Base-by-base conservation (phyloP, 805 yeast genomes). In the Wickerhamiella spandovensis region DNA sequence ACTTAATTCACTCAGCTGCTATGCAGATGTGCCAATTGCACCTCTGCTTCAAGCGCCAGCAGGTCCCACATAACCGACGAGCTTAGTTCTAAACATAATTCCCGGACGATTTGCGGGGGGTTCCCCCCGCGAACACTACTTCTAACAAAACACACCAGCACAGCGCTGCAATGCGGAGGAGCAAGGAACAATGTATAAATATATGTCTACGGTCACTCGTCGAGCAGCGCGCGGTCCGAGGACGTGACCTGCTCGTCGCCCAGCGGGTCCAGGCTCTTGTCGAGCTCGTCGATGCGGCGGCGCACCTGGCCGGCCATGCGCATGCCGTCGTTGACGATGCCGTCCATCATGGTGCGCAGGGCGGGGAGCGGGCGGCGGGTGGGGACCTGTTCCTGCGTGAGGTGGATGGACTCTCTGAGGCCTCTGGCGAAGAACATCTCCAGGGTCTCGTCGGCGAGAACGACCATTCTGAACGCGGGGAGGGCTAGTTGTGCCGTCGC, bases 381-480 rank as follows among this genome's bases (percentile, higher is more conserved):
- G 44, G 76, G 71, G 37, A 75, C 59, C 77, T 55, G 76, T 75
- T 51, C 77, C 75, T 46, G 57, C 24, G 61, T 62, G 41, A 85
- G 72, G 61, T 84, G 86, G 48, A 85, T 74, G 0, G 90, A 76
- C n/a, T 71, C 64, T 50, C 83, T 73, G 32, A 87, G 69, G 0
- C 88, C 82, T 23, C 72, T 69, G 13, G 85, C 73, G 67, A 92
- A 92, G 54, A 90, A 78, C 41, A 83, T 70, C 64, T 92, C 97
- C 57, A 87, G 83, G 0, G 96, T 84, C 60, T 88, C 97, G 63
- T 89, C 96, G 0, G 97, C 97, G 5, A 90, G 70, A 5, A 92
- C 69, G 1, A 92, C 94, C 98, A 90, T 90, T 54, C 97, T 72
- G 68, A 90, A 90, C 0, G 95, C 88, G 0, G 97, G 58, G 9